Conservation (phyloP, 495 filamentous ascomycete genomes). For the Podospora bellae-mahoneyi region DNA sequence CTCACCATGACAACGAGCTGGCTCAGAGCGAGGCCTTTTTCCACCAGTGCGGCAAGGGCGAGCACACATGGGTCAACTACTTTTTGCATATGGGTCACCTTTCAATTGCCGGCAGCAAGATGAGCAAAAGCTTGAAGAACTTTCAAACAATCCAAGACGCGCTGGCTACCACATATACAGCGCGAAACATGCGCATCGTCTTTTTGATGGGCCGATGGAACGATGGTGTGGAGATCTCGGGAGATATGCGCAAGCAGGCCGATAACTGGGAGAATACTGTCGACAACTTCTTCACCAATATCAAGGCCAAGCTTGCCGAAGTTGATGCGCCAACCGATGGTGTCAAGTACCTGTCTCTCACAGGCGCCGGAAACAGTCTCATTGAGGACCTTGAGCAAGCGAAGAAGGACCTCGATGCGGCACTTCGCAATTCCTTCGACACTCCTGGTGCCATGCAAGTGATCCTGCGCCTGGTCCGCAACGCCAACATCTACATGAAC, state of each 20-base stretch:
- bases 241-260: constrained; percentile 69
- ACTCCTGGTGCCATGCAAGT: constrained; percentile 72
- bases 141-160: constrained; percentile 94
- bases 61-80: constrained; percentile 88
- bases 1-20: constrained; percentile 95
- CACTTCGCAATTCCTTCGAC: constrained; percentile 85
- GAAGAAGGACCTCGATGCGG: constrained; percentile 60
- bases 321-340: constrained; percentile 41
- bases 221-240: constrained; percentile 85
- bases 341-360: constrained; percentile 42
- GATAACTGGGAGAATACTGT: constrained; percentile 77
- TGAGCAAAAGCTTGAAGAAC: constrained; percentile 62
- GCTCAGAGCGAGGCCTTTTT: constrained; percentile 93
- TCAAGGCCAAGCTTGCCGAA: constrained; percentile 55
- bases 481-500: constrained; percentile 68
- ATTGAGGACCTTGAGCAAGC: constrained; percentile 54
- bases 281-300: constrained; percentile 89
- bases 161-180: constrained; percentile 68
- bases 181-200: constrained; percentile 76
- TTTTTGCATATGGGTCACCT: constrained; percentile 96
- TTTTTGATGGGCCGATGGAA: constrained; percentile 89
- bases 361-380: constrained; percentile 31
- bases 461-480: constrained; percentile 70
- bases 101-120: constrained; percentile 85
- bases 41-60: constrained; percentile 44